A percentile compares a stretch with the other conserved stretches of the same genome.
phyloP scores from a whole-genome alignment of 2,329 filamentous ascomycete genomes.

The Blumeria hordei region DNA sequence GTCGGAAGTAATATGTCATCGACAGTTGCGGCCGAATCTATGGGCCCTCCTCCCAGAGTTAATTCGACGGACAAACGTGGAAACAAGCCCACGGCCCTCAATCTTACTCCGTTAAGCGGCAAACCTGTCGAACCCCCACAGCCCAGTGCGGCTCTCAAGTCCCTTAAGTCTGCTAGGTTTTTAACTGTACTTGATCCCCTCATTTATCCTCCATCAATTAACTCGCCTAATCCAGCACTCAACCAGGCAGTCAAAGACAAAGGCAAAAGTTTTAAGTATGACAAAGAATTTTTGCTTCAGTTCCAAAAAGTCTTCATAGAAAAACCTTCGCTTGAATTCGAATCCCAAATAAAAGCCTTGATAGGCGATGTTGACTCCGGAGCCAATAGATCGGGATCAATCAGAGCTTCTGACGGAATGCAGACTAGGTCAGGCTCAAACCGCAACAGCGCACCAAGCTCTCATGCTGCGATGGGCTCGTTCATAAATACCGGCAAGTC shows the following conservation, averaged over 20 bases:
- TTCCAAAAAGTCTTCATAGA: conserved; percentile 94
- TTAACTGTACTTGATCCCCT: conserved; percentile 55
- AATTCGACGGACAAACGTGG: conserved; percentile 32
- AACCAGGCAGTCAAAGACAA: conserved; percentile 62
- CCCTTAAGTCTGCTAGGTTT: conserved; percentile 77
- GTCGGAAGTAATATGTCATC: conserved; percentile 19
- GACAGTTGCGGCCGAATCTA: conserved; percentile 21
- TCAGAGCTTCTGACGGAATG: conserved; percentile 29
- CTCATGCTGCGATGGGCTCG: conserved; percentile 41
- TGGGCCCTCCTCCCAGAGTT: conserved; percentile 26
- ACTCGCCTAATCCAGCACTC: conserved; percentile 74
- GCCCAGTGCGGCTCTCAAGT: conserved; percentile 80
- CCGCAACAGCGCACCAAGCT: conserved; percentile 22
- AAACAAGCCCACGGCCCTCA: conserved; percentile 79
- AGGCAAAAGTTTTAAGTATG: conserved; percentile 73
- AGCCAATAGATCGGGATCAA: conserved; percentile 34
- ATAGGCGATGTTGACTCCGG: conserved; percentile 54
- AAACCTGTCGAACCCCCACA: conserved; percentile 77
- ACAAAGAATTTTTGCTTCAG: conserved; percentile 83
- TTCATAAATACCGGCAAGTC: conserved; percentile 37
- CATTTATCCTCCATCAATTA: conserved; percentile 62
- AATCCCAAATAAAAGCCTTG: conserved; percentile 63
- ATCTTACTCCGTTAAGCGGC: conserved; percentile 57
- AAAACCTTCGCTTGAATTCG: conserved; percentile 86
- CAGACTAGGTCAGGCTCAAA: conserved; percentile 26